phyloP scores from a whole-genome alignment of 257 asterid species.

The Henckelia pumila region DNA sequence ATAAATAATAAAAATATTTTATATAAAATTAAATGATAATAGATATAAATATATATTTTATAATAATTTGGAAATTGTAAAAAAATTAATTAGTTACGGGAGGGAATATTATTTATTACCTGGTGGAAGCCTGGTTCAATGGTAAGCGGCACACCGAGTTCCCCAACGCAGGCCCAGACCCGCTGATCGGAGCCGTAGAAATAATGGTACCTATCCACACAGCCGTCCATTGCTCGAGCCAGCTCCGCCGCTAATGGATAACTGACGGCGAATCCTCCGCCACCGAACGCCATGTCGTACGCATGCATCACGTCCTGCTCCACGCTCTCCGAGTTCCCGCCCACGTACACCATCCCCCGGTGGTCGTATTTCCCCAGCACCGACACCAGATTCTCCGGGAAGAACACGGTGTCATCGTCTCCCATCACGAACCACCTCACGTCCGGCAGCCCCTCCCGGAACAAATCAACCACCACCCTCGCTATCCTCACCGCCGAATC shows the following conservation, averaged over 20 bases:
- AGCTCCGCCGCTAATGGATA: conserved; percentile 69
- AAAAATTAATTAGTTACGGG: no score
- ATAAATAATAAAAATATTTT: no score
- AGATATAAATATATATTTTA: no score
- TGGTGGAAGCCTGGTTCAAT: conserved; percentile 88
- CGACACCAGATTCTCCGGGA: conserved; percentile 62
- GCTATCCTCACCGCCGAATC: conserved; percentile 74
- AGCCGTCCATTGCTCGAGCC: conserved; percentile 56
- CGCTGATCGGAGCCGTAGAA: conserved; percentile 92
- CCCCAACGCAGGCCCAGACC: conserved; percentile 84
- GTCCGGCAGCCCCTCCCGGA: conserved; percentile 53
- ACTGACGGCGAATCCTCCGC: conserved; percentile 88
- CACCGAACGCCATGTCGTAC: conserved; percentile 91
- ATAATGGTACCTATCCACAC: conserved; percentile 62
- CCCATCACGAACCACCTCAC: conserved; percentile 98
- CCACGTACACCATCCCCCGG: conserved; percentile 71
- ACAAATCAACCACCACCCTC: conserved; percentile 64
- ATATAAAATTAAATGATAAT: no score
- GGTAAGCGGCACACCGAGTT: conserved; percentile 69
- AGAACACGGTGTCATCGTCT: conserved; percentile 90
- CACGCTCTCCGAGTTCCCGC: conserved; percentile 86
- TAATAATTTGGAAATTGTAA: no score
- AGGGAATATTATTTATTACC: conserved; percentile 44
- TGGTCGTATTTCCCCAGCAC: conserved; percentile 74
- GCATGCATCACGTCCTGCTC: conserved; percentile 78